These are phyloP conservation scores for Sarcomyxa edulis DNA, from an alignment of 768 basidiomycete genomes.

Conservation along the genomic window DNA sequence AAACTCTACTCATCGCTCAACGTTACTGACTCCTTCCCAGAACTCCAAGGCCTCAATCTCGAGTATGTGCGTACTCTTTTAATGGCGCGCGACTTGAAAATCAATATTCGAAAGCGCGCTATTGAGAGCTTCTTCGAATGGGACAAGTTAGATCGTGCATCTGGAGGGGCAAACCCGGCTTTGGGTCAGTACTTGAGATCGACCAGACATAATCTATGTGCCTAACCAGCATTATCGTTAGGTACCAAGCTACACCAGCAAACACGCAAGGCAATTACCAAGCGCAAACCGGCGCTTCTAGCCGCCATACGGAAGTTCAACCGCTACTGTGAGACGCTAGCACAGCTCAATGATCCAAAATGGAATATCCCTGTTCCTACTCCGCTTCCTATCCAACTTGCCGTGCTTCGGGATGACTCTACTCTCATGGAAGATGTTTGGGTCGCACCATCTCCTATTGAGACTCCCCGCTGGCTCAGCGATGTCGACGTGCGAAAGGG, in stretches of 20 bases:
- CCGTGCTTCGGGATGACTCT: conserved; percentile 15
- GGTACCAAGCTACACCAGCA: conserved; percentile 26
- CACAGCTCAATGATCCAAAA: conserved; percentile 3
- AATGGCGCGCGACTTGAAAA: conserved; percentile 18
- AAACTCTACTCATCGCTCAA: conserved; percentile 28
- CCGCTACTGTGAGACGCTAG: conserved; percentile 17
- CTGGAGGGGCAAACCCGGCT: conserved; percentile 12
- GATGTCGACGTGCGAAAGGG: conserved; percentile 21
- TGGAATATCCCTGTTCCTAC: conserved; percentile 26
- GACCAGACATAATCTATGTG: neutral
- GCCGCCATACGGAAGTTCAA: conserved; percentile 22
- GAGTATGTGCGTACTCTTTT: conserved; percentile 26
- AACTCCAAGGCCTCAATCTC: conserved; percentile 20
- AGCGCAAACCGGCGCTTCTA: conserved; percentile 18
- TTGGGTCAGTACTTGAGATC: conserved; percentile 9
- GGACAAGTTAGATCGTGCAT: conserved; percentile 18
- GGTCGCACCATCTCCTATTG: conserved; percentile 14
- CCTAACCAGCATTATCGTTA: conserved; percentile 1
- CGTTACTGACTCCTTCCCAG: conserved; percentile 23
- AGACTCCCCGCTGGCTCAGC: conserved; percentile 25
- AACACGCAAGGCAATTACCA: conserved; percentile 20
- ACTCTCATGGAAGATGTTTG: conserved; percentile 32
- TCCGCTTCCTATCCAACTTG: conserved; percentile 24
- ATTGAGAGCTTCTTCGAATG: conserved; percentile 20
- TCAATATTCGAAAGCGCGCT: conserved; percentile 16